Percentiles rank a stretch among this genome's conserved stretches.
Conservation (phyloP, 2,329 filamentous ascomycete species). For the Purpureocillium takamizusanense region DNA sequence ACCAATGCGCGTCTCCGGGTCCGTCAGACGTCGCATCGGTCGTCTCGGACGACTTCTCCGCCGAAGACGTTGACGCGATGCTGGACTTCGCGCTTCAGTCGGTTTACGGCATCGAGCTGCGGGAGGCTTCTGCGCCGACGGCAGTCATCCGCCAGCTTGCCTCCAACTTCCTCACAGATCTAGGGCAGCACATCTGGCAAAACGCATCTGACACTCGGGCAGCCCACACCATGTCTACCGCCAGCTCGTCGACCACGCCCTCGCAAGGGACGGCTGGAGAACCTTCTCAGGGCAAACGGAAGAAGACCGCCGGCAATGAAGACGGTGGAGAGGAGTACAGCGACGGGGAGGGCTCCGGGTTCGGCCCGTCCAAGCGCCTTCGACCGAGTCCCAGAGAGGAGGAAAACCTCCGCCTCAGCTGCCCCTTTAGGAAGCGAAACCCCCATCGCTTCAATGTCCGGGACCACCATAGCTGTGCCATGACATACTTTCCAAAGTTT, state of each 20-base stretch:
- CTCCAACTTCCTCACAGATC: constrained; percentile 21
- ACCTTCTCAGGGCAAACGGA: constrained; percentile 20
- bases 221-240: constrained; percentile 21
- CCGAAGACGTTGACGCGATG: constrained; percentile 23
- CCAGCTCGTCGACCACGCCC: constrained; percentile 16
- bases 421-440: constrained; percentile 35
- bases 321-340: constrained; percentile 24
- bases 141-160: constrained; percentile 20
- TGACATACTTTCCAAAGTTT: constrained; percentile 32
- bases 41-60: constrained; percentile 19
- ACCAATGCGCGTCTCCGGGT: constrained; percentile 2
- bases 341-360: constrained; percentile 22
- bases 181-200: constrained; percentile 23
- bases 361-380: constrained; percentile 17
- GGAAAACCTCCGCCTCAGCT: constrained; percentile 29
- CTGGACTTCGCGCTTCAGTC: constrained; percentile 27
- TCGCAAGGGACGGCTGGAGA: constrained; percentile 15
- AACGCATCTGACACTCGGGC: constrained; percentile 17
- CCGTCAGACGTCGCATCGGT: constrained; percentile 13
- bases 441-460: constrained; percentile 35
- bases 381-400: constrained; percentile 24
- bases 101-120: constrained; percentile 26
- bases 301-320: constrained; percentile 21
- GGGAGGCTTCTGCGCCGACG: constrained; percentile 18
- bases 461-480: constrained; percentile 34